phyloP scores from a whole-genome alignment of 2,329 filamentous ascomycete genomes.

The Cordyceps cicadae region DNA sequence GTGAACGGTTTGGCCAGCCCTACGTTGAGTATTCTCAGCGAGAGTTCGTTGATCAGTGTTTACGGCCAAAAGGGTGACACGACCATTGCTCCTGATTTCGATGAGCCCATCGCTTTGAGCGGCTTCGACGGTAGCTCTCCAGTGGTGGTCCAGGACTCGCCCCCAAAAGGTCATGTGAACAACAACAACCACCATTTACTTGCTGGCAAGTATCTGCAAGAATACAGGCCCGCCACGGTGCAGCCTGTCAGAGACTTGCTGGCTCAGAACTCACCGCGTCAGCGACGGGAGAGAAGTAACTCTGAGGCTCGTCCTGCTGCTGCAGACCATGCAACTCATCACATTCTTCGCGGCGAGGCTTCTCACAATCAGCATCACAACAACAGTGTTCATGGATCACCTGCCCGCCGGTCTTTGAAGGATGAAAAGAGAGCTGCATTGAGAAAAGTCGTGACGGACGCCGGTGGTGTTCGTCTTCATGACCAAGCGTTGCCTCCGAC shows the following conservation, averaged over 20 bases:
- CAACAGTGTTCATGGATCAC: slow-evolving; percentile 15
- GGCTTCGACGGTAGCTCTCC: slow-evolving; percentile 17
- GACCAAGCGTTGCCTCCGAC: slow-evolving; percentile 46
- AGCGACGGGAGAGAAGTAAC: slow-evolving; percentile 40
- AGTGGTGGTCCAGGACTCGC: background rate
- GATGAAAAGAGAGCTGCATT: slow-evolving; percentile 42
- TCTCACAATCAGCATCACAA: slow-evolving; percentile 1
- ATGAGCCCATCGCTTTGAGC: slow-evolving; percentile 24
- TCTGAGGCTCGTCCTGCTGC: background rate
- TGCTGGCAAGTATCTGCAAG: background rate
- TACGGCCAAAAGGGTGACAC: slow-evolving; percentile 42
- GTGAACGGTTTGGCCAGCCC: slow-evolving; percentile 44
- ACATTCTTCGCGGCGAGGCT: background rate
- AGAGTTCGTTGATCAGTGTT: slow-evolving; percentile 59
- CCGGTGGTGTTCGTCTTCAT: slow-evolving; percentile 31
- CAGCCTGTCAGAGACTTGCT: slow-evolving; percentile 40
- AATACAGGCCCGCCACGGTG: slow-evolving; percentile 13
- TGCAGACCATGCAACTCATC: background rate
- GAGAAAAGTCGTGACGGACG: slow-evolving; percentile 41
- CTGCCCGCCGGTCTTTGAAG: slow-evolving; percentile 24
- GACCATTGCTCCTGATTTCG: slow-evolving; percentile 19
- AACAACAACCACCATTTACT: background rate
- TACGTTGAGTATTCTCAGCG: slow-evolving; percentile 55
- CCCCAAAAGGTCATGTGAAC: slow-evolving; percentile 7
- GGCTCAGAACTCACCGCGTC: slow-evolving; percentile 39